phyloP scores from a whole-genome alignment of 139 green algal species.

The Dunaliella sp. region DNA sequence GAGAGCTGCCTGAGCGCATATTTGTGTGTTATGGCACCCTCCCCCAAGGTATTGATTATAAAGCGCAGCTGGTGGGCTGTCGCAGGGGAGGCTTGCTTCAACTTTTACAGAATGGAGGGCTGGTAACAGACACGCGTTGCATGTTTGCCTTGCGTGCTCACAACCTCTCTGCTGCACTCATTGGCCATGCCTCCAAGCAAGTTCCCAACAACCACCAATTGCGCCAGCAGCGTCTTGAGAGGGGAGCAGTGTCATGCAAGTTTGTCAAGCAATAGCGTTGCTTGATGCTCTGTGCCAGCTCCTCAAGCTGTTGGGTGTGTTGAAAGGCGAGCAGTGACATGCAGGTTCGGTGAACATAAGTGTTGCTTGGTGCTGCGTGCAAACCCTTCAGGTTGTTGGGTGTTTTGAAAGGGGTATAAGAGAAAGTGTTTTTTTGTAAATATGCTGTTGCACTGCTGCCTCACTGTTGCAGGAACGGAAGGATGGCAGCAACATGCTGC shows the following conservation, averaged over 20 bases:
- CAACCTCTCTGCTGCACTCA: neutral
- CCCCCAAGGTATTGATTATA: too few species aligned
- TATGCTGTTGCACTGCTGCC: neutral
- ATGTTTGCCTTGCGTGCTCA: too few species aligned
- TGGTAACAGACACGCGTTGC: too few species aligned
- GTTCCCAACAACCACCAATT: too few species aligned
- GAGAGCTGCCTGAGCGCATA: too few species aligned
- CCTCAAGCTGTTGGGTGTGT: neutral
- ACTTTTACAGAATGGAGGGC: too few species aligned
- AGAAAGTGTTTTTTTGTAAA: neutral
- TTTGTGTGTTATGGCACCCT: too few species aligned
- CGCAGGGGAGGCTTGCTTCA: too few species aligned
- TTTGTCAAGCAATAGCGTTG: too few species aligned
- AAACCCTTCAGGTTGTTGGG: neutral
- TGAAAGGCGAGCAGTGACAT: neutral
- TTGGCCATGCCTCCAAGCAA: neutral
- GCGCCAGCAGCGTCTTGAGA: neutral
- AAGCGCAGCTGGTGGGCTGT: too few species aligned
- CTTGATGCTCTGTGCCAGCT: too few species aligned
- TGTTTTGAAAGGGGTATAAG: neutral
- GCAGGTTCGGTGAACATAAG: neutral
- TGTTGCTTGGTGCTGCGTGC: neutral
- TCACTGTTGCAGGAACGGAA: neutral
- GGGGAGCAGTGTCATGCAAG: too few species aligned
- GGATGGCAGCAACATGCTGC: neutral